Conservation (phyloP, 169 alveolate genomes). For the Cryptosporidium felis region DNA sequence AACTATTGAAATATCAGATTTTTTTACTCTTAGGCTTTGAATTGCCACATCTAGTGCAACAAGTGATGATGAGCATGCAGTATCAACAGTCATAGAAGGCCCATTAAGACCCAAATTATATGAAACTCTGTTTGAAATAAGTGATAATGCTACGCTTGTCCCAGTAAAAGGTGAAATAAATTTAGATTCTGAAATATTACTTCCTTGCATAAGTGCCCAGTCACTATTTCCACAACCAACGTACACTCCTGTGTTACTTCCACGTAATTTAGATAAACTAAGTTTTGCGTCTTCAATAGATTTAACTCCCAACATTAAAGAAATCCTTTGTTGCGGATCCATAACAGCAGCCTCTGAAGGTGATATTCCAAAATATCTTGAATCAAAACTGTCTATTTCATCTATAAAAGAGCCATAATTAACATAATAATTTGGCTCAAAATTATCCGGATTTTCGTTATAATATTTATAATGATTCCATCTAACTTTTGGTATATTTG, state of each 20-base stretch:
- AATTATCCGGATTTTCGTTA: not conserved
- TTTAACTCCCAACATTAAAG: constrained; percentile 36
- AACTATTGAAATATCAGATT: constrained; percentile 27
- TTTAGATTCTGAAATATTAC: constrained; percentile 28
- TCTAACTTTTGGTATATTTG: constrained; percentile 28
- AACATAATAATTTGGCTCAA: constrained; percentile 56
- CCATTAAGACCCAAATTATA: constrained; percentile 76
- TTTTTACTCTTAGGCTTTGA: constrained; percentile 12
- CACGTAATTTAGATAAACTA: not conserved
- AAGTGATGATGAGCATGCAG: constrained; percentile 78
- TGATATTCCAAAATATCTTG: constrained; percentile 47
- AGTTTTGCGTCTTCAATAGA: constrained; percentile 38
- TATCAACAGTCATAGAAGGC: constrained; percentile 77
- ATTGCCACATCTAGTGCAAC: constrained; percentile 75
- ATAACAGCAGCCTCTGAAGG: constrained; percentile 55
- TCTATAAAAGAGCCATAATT: constrained; percentile 56
- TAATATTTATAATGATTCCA: constrained; percentile 45
- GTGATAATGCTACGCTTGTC: constrained; percentile 69
- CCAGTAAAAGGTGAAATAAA: constrained; percentile 65
- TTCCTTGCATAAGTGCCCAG: constrained; percentile 66
- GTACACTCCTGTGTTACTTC: constrained; percentile 35
- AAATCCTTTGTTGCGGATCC: constrained; percentile 65
- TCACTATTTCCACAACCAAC: constrained; percentile 72
- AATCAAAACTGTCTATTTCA: constrained; percentile 24
- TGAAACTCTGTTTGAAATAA: constrained; percentile 76